A percentile compares a stretch with the other conserved stretches of the same genome.
Conservation (phyloP, 257 asterid species). For the Asclepias syriaca region DNA sequence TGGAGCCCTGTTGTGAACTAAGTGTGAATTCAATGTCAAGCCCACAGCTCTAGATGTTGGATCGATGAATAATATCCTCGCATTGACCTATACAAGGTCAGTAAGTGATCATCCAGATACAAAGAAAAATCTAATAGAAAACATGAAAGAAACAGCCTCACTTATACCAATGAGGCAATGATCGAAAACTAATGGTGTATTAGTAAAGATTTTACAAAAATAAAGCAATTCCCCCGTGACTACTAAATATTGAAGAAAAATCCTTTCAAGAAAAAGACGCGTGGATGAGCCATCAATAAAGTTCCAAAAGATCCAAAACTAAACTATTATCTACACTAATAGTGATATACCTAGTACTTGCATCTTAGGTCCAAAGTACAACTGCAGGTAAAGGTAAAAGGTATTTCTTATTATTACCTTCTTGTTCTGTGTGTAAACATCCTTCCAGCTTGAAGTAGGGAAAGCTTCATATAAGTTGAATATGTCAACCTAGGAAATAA, state of each 20-base stretch:
- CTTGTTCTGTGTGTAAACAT: conserved; percentile 57
- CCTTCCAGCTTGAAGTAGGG: conserved; percentile 83
- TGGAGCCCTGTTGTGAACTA: conserved; percentile 74
- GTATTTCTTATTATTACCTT: conserved; percentile 44
- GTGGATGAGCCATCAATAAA: not conserved
- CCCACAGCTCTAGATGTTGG: conserved; percentile 96
- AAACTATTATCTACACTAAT: not conserved
- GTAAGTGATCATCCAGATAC: not conserved
- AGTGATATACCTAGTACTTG: not conserved
- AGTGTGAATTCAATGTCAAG: conserved; percentile 77
- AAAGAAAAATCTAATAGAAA: not conserved
- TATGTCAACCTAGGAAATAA: conserved; percentile 62
- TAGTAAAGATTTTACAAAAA: not conserved
- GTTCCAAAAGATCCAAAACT: not conserved
- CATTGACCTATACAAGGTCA: conserved; percentile 58
- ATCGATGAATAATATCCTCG: conserved; percentile 92
- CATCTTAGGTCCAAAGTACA: not conserved
- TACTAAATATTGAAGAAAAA: not conserved
- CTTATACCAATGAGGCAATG: not conserved
- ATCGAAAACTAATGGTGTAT: not conserved
- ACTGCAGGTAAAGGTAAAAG: not conserved
- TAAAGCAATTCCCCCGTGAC: not conserved
- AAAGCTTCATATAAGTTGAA: conserved; percentile 64
- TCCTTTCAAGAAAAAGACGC: not conserved
- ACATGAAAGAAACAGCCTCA: conserved; percentile 6